Percentiles rank a stretch among this genome's conserved stretches.
These are phyloP conservation scores for Alternaria infectoria DNA, from an alignment of 2,329 filamentous ascomycete genomes.

Conservation along the genomic window DNA sequence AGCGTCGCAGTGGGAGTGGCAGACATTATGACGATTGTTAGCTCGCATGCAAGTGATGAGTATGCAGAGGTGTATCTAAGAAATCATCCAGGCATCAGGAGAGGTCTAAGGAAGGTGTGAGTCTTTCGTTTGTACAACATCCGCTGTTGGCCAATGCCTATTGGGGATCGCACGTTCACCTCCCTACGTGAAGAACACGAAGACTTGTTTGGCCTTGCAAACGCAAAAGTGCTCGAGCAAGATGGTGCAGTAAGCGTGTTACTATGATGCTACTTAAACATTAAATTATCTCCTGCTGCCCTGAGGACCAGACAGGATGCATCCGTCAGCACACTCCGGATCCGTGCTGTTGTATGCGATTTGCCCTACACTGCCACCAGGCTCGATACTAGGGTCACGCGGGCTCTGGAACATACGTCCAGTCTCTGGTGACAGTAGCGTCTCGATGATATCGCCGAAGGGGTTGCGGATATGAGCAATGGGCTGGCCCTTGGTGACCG, in stretches of 20 bases:
- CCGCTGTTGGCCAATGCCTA: not conserved
- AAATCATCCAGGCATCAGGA: not conserved
- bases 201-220: not conserved
- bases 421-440: slow-evolving; percentile 38
- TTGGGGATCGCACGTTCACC: too few species aligned
- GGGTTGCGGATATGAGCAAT: slow-evolving; percentile 45
- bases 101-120: not conserved
- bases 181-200: not conserved
- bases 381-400: slow-evolving; percentile 45
- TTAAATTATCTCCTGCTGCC: not conserved
- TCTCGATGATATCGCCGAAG: slow-evolving; percentile 48
- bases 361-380: slow-evolving; percentile 41
- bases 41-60: not conserved
- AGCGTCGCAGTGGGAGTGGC: not conserved
- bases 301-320: slow-evolving; percentile 30
- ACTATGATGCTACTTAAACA: not conserved
- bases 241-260: not conserved
- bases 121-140: not conserved
- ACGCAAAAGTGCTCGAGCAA: not conserved
- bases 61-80: not conserved
- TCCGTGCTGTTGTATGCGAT: slow-evolving; percentile 48
- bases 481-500: slow-evolving; percentile 45
- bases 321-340: slow-evolving; percentile 38
- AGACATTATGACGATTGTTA: not conserved
- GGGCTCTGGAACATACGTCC: slow-evolving; percentile 46